Evolutionary conservation across 139 green algal species (phyloP), one percentile per base, ranked within the genome.

Genomic region (Volvox reticuliferus): DNA sequence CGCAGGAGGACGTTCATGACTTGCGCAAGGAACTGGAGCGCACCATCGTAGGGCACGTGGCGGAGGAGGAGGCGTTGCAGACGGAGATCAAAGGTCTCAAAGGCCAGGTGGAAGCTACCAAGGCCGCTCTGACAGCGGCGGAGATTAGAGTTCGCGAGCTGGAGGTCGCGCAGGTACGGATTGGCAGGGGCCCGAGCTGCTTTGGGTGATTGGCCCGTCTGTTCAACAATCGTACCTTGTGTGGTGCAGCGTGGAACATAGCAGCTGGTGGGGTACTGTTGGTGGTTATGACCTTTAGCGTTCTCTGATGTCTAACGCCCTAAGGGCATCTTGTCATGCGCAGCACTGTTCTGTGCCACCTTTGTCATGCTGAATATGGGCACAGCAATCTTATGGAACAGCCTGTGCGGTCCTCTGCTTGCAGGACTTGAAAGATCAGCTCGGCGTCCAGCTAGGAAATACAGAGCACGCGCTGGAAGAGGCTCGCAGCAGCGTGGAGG

Each of bases 391-490:
- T 55, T 55, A 55, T 55, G 44, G 44, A 55, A 55, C 44, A 55
- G 5, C 44, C 44, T 55, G 65, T 73, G 71, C 3, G 30, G 21
- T 79, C 26, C 71, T 14, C 20, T 35, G 30, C 71, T 30, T 22
- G 44, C 55, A 91, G 87, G 14, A 61, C 24, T 19, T 91, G n/a
- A 86, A 86, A 77, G 87, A 91, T n/a, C 76, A 91, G 76, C 75
- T 86, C 12, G 37, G n/a, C 33, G 62, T 36, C 30, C 76, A 86
- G 76, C 87, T 91, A 30, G 76, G 61, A 44, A 67, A 22, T 62
- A 82, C 87, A 62, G 55, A 91, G 87, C 30, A 50, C 24, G 61
- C 75, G 33, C 76, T 91, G 87, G 87, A 91, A 35, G 87, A 91
- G 76, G 87, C 87, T 33, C 87, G 76, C 26, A 35, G n/a, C 76